Evolutionary conservation across 441 rosid genomes (phyloP).

Genomic region (Populus tomentosa): DNA sequence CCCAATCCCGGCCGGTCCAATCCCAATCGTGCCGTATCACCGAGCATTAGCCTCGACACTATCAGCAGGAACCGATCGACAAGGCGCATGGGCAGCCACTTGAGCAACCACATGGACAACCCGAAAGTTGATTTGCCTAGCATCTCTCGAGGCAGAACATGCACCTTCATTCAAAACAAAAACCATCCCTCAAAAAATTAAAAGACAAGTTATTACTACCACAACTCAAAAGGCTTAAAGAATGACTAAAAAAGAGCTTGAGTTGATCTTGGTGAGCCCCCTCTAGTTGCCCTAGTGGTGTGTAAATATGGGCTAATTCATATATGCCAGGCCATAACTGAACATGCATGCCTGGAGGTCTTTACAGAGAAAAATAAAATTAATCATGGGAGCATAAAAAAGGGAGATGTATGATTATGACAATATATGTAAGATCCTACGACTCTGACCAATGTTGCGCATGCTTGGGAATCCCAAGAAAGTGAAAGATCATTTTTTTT

Average conservation of each 20-base stretch:
- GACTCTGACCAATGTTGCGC: conserved; percentile 44
- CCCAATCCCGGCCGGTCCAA: conserved; percentile 65
- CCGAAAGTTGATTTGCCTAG: conserved; percentile 78
- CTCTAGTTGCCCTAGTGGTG: not conserved
- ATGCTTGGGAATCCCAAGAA: conserved; percentile 73
- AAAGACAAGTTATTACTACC: not conserved
- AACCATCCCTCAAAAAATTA: not conserved
- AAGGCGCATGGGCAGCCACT: conserved; percentile 67
- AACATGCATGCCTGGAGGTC: conserved; percentile 5
- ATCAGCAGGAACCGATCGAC: conserved; percentile 63
- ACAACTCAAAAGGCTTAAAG: not conserved
- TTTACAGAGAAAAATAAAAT: not conserved
- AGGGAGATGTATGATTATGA: conserved; percentile 21
- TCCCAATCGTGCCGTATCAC: conserved; percentile 60
- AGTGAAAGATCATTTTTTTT: conserved; percentile 36
- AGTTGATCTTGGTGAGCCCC: conserved; percentile 5
- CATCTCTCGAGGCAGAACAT: conserved; percentile 87
- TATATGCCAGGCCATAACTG: conserved; percentile 20
- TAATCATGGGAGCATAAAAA: conserved; percentile 10
- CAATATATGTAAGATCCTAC: conserved; percentile 10
- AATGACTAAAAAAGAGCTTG: not conserved
- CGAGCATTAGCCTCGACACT: conserved; percentile 57
- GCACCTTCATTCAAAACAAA: conserved; percentile 42
- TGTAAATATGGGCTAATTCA: conserved; percentile 25
- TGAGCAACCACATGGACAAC: conserved; percentile 62